Evolutionary conservation across 2,329 filamentous ascomycete genomes (phyloP).

Genomic region (Elsinoe australis): DNA sequence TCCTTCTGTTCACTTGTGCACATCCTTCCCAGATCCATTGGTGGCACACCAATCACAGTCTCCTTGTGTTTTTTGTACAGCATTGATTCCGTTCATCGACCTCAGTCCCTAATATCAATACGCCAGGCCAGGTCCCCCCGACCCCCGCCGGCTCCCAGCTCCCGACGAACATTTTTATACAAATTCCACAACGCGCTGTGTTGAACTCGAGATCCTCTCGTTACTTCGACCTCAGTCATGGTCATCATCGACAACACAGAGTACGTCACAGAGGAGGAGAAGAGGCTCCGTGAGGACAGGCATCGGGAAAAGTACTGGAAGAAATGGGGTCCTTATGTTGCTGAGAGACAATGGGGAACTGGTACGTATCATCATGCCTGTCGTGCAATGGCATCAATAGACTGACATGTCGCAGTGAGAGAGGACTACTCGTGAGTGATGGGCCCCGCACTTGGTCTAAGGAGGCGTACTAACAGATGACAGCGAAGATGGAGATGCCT

Average conservation of each 20-base stretch:
- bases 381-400: conserved; percentile 2
- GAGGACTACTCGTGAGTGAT: conserved; percentile 80
- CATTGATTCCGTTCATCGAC: neutral
- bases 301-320: conserved; percentile 91
- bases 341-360: conserved; percentile 92
- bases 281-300: conserved; percentile 76
- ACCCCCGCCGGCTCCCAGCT: conserved; percentile 1
- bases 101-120: conserved; percentile 7
- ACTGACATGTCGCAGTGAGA: conserved; percentile 52
- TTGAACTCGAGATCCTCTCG: too few species aligned
- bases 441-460: too few species aligned
- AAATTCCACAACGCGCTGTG: too few species aligned
- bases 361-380: conserved; percentile 47
- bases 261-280: conserved; percentile 83
- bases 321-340: conserved; percentile 91
- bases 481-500: conserved; percentile 79
- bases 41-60: neutral
- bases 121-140: neutral
- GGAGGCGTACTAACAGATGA: conserved; percentile 28
- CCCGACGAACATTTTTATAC: neutral
- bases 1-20: too few species aligned
- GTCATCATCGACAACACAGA: conserved; percentile 83
- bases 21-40: neutral
- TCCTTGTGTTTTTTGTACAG: neutral
- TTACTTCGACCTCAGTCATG: conserved; percentile 47